Conservation (phyloP, 495 filamentous ascomycete genomes). For the Parathielavia hyrcaniae region DNA sequence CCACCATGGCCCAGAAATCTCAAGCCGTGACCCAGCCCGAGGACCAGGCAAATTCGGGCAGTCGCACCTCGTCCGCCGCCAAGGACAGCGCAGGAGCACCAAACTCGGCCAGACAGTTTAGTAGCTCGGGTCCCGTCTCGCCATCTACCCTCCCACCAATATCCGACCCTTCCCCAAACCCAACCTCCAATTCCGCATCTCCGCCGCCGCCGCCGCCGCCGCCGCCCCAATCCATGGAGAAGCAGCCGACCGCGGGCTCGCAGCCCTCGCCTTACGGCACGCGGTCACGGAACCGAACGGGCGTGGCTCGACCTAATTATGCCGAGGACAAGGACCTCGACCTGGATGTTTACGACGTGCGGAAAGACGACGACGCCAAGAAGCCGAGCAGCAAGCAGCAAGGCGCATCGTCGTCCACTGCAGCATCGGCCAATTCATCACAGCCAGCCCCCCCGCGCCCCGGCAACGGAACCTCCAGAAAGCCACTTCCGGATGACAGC, state of each 20-base stretch:
- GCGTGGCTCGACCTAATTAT: constrained; percentile 79
- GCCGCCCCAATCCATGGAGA: constrained; percentile 32
- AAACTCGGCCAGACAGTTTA: constrained; percentile 23
- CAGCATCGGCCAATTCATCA: constrained; percentile 13
- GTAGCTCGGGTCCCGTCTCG: constrained; percentile 15
- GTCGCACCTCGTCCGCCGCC: constrained; percentile 25
- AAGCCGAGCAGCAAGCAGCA: constrained; percentile 35
- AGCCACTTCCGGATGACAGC: constrained; percentile 33
- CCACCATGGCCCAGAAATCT: constrained; percentile 32
- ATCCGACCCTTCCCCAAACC: constrained; percentile 25
- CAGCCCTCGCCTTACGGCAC: constrained; percentile 79
- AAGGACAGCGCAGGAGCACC: constrained; percentile 28
- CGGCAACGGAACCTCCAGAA: constrained; percentile 27
- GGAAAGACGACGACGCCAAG: constrained; percentile 44
- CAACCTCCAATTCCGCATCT: constrained; percentile 19
- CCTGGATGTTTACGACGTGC: constrained; percentile 58
- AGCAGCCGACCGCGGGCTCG: constrained; percentile 36
- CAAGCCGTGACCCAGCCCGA: constrained; percentile 29
- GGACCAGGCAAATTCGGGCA: constrained; percentile 26
- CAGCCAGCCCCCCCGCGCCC: constrained; percentile 20
- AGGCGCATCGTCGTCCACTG: constrained; percentile 18
- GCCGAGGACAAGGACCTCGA: constrained; percentile 94
- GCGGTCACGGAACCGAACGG: constrained; percentile 84
- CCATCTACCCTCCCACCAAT: constrained; percentile 26
- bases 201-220: constrained; percentile 21